Evolutionary conservation across 2,329 filamentous ascomycete genomes (phyloP).

Genomic region (Plectosphaerella cucumerina): DNA sequence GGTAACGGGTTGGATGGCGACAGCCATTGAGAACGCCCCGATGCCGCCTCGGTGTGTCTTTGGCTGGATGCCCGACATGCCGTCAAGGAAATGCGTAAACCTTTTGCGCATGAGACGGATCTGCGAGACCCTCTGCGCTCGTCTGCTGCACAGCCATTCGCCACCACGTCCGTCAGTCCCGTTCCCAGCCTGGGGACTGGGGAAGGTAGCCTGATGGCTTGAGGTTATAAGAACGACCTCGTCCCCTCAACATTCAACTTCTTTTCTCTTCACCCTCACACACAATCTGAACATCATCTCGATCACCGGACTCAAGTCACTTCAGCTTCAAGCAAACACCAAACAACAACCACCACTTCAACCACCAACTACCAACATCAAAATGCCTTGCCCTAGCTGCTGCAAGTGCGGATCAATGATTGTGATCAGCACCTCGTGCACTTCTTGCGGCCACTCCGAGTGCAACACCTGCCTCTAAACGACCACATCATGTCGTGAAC

Average conservation of each 20-base stretch:
- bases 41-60: not conserved
- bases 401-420: slow-evolving; percentile 53
- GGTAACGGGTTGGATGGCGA: slow-evolving; percentile 8
- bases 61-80: not conserved
- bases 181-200: not conserved
- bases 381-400: slow-evolving; percentile 48
- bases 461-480: slow-evolving; percentile 39
- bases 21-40: not conserved
- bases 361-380: slow-evolving; percentile 11
- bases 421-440: slow-evolving; percentile 52
- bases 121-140: not conserved
- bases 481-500: not conserved
- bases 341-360: slow-evolving; percentile 6
- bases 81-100: not conserved
- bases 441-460: slow-evolving; percentile 44
- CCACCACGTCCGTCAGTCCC: not conserved
- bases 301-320: slow-evolving; percentile 1
- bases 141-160: slow-evolving; percentile 1
- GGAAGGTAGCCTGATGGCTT: not conserved
- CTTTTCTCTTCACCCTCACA: not conserved
- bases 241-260: not conserved
- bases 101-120: not conserved
- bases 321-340: too few relatives aligned
- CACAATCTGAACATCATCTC: slow-evolving; percentile 1
- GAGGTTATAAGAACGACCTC: not conserved